phyloP scores from a whole-genome alignment of 768 basidiomycete species.

The Boletus rubroflammeus region DNA sequence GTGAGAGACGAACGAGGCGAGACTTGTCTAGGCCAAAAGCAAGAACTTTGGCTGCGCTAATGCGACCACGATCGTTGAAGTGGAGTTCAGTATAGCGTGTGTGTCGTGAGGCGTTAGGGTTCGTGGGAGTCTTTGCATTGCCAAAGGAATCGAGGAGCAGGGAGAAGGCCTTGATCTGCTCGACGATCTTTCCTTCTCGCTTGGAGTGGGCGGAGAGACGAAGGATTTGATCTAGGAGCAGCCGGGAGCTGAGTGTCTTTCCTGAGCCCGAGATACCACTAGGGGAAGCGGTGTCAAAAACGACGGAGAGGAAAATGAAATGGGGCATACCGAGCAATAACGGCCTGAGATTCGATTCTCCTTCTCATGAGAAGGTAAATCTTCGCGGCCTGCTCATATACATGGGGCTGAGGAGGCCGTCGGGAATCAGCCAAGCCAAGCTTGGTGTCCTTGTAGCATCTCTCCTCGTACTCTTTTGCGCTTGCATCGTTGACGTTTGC shows the following conservation, averaged over 20 bases:
- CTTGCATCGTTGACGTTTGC: slow-evolving; percentile 54
- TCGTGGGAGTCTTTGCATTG: slow-evolving; percentile 59
- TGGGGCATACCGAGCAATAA: slow-evolving; percentile 48
- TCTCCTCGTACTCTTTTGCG: slow-evolving; percentile 55
- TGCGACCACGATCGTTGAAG: slow-evolving; percentile 54
- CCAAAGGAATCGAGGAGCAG: slow-evolving; percentile 63
- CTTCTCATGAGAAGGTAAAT: slow-evolving; percentile 59
- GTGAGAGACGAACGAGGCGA: slow-evolving; percentile 46
- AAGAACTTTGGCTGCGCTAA: slow-evolving; percentile 54
- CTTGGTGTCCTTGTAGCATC: slow-evolving; percentile 51
- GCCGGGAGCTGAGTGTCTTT: slow-evolving; percentile 48
- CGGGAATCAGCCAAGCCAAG: slow-evolving; percentile 36
- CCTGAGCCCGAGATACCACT: slow-evolving; percentile 68
- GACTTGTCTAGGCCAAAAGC: slow-evolving; percentile 65
- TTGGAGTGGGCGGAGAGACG: slow-evolving; percentile 58
- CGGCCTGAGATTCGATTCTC: slow-evolving; percentile 48
- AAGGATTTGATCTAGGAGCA: slow-evolving; percentile 56
- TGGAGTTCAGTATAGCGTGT: slow-evolving; percentile 59
- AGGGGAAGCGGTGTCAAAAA: slow-evolving; percentile 11
- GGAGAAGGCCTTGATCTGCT: slow-evolving; percentile 53
- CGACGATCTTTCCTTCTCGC: slow-evolving; percentile 47
- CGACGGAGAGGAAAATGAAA: slow-evolving; percentile 2
- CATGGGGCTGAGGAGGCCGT: slow-evolving; percentile 50
- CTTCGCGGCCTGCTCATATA: slow-evolving; percentile 60
- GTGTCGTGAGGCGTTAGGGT: slow-evolving; percentile 62